Percentiles rank a stretch among this genome's conserved stretches.
Evolutionary conservation across 2,329 filamentous ascomycete genomes (phyloP).

Genomic region (Pestalotiopsis fici): DNA sequence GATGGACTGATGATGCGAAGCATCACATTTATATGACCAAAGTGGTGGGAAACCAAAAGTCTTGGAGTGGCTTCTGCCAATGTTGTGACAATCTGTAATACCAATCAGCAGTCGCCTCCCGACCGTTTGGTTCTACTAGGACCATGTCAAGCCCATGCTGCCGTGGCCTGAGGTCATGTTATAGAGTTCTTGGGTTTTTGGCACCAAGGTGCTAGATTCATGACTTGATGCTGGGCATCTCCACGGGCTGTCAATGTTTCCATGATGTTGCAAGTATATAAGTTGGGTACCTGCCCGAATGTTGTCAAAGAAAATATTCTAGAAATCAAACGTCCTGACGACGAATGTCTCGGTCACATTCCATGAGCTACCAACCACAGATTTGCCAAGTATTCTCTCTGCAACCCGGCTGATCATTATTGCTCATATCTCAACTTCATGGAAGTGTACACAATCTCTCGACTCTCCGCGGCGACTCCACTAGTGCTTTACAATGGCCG

Average conservation of each 20-base stretch:
- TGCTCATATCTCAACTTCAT: neutral
- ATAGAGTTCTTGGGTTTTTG: constrained; percentile 12
- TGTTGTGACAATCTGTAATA: neutral
- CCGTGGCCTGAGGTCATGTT: constrained; percentile 10
- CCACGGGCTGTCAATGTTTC: neutral
- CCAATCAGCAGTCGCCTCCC: constrained; percentile 8
- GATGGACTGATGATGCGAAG: constrained; percentile 7
- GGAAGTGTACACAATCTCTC: neutral
- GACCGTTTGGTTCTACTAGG: neutral
- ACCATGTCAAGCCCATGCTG: neutral
- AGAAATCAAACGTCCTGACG: neutral
- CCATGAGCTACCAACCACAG: neutral
- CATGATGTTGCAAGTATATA: constrained; percentile 1
- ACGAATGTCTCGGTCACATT: neutral
- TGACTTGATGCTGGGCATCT: neutral
- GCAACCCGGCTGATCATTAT: neutral
- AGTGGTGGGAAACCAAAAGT: neutral
- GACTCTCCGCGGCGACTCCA: constrained; percentile 2
- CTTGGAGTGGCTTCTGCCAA: constrained; percentile 9
- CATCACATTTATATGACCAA: neutral
- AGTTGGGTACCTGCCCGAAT: neutral
- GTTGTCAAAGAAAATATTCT: neutral
- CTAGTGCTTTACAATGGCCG: constrained; percentile 36
- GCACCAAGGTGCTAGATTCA: neutral
- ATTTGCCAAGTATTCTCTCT: neutral